Evolutionary conservation across 495 filamentous ascomycete species (phyloP), one percentile per base, ranked within the genome.

Genomic region (Penicillium bialowiezense): DNA sequence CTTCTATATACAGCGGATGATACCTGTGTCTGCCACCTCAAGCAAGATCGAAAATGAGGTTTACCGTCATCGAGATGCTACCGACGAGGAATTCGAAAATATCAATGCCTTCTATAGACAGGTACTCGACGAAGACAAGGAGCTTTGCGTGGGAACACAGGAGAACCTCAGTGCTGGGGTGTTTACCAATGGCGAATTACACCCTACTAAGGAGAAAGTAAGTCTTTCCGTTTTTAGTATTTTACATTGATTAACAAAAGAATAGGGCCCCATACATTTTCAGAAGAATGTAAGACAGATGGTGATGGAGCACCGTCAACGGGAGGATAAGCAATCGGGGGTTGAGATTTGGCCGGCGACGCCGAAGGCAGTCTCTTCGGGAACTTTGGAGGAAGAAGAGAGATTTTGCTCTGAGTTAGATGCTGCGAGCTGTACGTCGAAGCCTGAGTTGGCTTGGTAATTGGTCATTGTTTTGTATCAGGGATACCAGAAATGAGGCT

Each of bases 131-230:
- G 73, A 80, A 46, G 77, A 79, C 52, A 73, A 72, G 42, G 60
- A 68, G 19, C 71, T 80, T 12, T 79, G 76, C 52, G 63, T 65
- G 33, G 58, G 56, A 0, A 62, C 70, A 5, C 74, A 80, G 55
- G 60, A 67, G 51, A 80, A 78, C 50, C 59, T 79, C 8, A 63
- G 58, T 35, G 55, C 59, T 2, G 76, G 75, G 7, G 67, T 79
- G 14, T 80, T 76, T 34, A 60, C 71, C 38, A 77, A 73, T 45
- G 77, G 77, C 20, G 69, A 76, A 54, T 54, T 80, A 39, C 76
- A 80, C 49, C 76, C 76, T 0, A 55, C 55, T 8, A 71, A 68
- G 54, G 76, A 79, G 43, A 72, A 72, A 54, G 74, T 60, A 26
- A 41, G 10, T 39, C 1, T 13, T 52, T 1, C 23, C 37, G 1